Conservation (phyloP, 768 basidiomycete species). For the Lentinula aciculospora region DNA sequence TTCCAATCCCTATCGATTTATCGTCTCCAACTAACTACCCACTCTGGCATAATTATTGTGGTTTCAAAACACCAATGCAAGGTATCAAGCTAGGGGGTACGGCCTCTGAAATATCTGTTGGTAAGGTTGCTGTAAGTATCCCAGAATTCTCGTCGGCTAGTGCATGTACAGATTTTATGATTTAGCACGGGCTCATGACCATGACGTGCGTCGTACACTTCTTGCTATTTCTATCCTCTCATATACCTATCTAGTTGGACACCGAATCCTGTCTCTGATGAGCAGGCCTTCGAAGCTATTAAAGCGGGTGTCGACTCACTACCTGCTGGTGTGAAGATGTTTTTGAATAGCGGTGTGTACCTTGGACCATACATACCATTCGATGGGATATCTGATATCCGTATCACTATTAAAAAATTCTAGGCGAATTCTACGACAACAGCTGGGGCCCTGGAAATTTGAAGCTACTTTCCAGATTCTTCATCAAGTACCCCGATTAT, state of each 20-base stretch:
- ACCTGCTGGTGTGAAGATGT: constrained; percentile 37
- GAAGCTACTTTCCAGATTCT: constrained; percentile 44
- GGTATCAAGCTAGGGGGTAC: constrained; percentile 33
- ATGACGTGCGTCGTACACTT: constrained; percentile 37
- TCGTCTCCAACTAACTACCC: too few relatives aligned
- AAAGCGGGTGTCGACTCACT: constrained; percentile 40
- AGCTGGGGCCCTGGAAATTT: constrained; percentile 36
- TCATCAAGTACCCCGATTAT: constrained; percentile 29
- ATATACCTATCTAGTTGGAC: constrained; percentile 27
- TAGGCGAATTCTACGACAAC: constrained; percentile 55
- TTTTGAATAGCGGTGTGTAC: constrained; percentile 43
- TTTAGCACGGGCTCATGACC: constrained; percentile 47
- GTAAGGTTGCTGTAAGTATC: constrained; percentile 30
- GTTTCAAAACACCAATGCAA: too few relatives aligned
- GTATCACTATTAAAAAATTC: too few relatives aligned
- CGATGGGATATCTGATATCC: too few relatives aligned
- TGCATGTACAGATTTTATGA: neutral
- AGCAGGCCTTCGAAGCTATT: constrained; percentile 56
- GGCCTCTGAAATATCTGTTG: constrained; percentile 28
- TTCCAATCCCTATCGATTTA: too few relatives aligned
- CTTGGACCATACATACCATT: too few relatives aligned
- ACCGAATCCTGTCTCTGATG: constrained; percentile 41
- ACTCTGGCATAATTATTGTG: too few relatives aligned
- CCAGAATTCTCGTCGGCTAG: neutral
- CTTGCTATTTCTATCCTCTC: neutral